Conservation (phyloP, 768 basidiomycete species). For the Termitomyces titanicus region DNA sequence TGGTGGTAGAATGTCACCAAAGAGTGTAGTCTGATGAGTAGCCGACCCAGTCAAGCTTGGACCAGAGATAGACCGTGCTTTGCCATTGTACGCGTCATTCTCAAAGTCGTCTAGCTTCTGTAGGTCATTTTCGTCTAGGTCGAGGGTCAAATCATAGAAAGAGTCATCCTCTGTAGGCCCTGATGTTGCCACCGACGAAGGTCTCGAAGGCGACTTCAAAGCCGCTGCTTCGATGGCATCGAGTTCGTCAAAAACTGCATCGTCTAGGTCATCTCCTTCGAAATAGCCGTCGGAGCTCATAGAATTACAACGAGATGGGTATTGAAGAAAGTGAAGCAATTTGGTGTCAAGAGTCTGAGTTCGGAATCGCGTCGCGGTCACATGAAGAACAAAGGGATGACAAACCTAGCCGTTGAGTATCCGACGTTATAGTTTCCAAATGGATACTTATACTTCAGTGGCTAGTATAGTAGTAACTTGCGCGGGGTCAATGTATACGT, state of each 20-base stretch:
- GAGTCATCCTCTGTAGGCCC: constrained; percentile 34
- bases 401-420: not conserved
- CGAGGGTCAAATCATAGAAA: constrained; percentile 50
- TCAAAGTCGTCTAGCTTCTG: constrained; percentile 51
- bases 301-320: not conserved
- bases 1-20: constrained; percentile 50
- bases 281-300: constrained; percentile 84
- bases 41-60: constrained; percentile 35
- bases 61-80: constrained; percentile 38
- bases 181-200: constrained; percentile 5
- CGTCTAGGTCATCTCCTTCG: constrained; percentile 60
- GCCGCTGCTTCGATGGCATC: constrained; percentile 66
- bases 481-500: no score
- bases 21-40: constrained; percentile 63
- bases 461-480: no score
- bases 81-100: constrained; percentile 41
- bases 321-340: not conserved
- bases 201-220: constrained; percentile 17
- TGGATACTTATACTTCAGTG: no score
- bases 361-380: constrained; percentile 18
- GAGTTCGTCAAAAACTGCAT: constrained; percentile 54
- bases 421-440: no score
- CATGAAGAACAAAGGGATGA: constrained; percentile 8
- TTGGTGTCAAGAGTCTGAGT: not conserved
- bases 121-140: constrained; percentile 55